Evolutionary conservation across 768 basidiomycete genomes (phyloP), one percentile per base, ranked within the genome.

Genomic region (Trametes cubensis): DNA sequence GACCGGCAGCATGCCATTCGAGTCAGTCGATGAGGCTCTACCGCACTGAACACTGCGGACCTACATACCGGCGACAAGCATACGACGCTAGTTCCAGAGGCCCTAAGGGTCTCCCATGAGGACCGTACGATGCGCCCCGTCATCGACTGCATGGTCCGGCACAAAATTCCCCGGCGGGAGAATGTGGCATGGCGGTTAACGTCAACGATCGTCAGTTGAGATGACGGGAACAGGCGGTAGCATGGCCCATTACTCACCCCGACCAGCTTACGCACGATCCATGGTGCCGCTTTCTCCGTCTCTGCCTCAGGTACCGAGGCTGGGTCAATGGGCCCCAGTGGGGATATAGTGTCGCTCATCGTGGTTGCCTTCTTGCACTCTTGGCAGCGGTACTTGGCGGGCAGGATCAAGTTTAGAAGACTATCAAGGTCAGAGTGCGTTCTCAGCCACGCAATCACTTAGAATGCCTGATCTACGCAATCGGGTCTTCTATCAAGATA

Each of bases 121-220:
- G 86, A 85, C 78, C 85, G 78, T 21, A 85, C 83, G 52, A 88
- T 84, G 58, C 86, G 74, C 5, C 85, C 85, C 2, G 83, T 83
- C 78, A 85, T 81, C 2, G 83, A 84, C 83, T 86, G 71, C 41
- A 38, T 15, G 3, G 46, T 49, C 18, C 51, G 46, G 23, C 28
- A 46, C 48, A 46, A 23, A 59, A 25, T 50, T 45, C 17, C 42
- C 48, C 42, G 40, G 23, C 40, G 26, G 21, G 26, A 60, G 40
- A 40, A 34, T 15, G 38, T 17, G 11, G 48, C 34, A 34, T 34
- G 34, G 34, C 34, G 34, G 34, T 34, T 34, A 11, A 6, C 11
- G 49, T 49, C 18, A 28, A 25, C 26, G n/a, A 7, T 34, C n/a
- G 55, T 65, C 58, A 50, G 46, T 56, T 26, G 50, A 55, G 61